Conservation (phyloP, 192 early-diverging fungal genomes). For the Kickxella alabastrina region DNA sequence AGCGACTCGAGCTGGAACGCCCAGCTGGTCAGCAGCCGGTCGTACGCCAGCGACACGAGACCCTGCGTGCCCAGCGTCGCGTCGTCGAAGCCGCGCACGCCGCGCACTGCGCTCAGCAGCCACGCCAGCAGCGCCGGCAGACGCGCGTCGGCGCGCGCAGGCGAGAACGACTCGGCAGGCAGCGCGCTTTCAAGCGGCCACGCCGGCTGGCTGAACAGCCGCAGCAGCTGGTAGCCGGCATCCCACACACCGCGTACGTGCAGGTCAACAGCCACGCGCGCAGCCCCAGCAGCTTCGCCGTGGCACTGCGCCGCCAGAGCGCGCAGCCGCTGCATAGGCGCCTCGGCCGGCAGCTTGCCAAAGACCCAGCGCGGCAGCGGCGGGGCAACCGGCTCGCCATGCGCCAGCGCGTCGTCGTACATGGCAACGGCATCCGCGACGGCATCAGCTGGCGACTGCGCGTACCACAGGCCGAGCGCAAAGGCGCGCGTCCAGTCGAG, state of each 20-base stretch:
- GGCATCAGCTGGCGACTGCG: constrained; percentile 35
- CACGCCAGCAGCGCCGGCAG: constrained; percentile 65
- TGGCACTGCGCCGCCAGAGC: not conserved
- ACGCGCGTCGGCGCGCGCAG: constrained; percentile 62
- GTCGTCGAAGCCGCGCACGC: constrained; percentile 51
- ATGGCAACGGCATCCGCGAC: constrained; percentile 13
- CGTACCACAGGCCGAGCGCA: constrained; percentile 62
- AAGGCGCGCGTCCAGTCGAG: constrained; percentile 67
- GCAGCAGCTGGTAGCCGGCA: constrained; percentile 72
- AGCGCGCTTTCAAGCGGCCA: constrained; percentile 59
- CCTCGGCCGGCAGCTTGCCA: not conserved
- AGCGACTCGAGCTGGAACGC: constrained; percentile 67
- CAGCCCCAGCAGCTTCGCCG: no score
- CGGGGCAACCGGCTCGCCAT: constrained; percentile 8
- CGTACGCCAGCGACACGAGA: constrained; percentile 22
- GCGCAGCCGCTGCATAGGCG: no score
- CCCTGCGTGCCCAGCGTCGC: not conserved
- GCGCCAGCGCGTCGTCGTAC: constrained; percentile 12
- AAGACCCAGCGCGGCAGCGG: constrained; percentile 42
- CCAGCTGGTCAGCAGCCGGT: constrained; percentile 60
- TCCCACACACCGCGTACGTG: constrained; percentile 42
- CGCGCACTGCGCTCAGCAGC: constrained; percentile 47
- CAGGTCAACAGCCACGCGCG: constrained; percentile 18
- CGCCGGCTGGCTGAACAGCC: constrained; percentile 52
- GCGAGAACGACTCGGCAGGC: constrained; percentile 55